phyloP scores from a whole-genome alignment of 345 rosid genomes.

The Barbarea vulgaris region DNA sequence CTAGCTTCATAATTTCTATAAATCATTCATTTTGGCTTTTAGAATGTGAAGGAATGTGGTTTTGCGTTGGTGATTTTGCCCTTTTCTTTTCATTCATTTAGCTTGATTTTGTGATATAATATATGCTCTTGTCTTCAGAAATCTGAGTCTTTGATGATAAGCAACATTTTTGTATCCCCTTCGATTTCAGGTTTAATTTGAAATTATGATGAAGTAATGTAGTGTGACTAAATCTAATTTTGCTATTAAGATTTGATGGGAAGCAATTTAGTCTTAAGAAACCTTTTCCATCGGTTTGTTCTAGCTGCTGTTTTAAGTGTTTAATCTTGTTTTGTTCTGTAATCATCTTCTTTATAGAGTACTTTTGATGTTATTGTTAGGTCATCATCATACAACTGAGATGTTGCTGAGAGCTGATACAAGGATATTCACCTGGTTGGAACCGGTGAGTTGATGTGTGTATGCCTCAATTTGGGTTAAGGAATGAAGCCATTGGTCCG shows the following conservation, averaged over 20 bases:
- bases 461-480: conserved; percentile 27
- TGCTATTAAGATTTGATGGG: not conserved
- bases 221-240: not conserved
- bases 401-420: conserved; percentile 20
- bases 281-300: not conserved
- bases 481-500: conserved; percentile 49
- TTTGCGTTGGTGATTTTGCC: not conserved
- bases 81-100: not conserved
- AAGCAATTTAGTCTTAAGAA: not conserved
- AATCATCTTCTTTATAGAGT: not conserved
- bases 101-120: not conserved
- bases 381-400: conserved; percentile 21
- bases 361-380: conserved; percentile 18
- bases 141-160: not conserved
- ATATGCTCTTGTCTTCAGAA: not conserved
- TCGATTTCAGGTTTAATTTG: not conserved
- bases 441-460: conserved; percentile 31
- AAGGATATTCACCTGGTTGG: conserved; percentile 31
- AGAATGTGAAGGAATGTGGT: not conserved
- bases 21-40: not conserved
- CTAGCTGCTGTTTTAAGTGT: not conserved
- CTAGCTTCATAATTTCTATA: not conserved
- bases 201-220: not conserved
- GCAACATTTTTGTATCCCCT: not conserved
- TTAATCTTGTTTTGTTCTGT: not conserved